These are phyloP conservation scores for Penicillium occitanis DNA, from an alignment of 2,329 filamentous ascomycete species.

Conservation along the genomic window DNA sequence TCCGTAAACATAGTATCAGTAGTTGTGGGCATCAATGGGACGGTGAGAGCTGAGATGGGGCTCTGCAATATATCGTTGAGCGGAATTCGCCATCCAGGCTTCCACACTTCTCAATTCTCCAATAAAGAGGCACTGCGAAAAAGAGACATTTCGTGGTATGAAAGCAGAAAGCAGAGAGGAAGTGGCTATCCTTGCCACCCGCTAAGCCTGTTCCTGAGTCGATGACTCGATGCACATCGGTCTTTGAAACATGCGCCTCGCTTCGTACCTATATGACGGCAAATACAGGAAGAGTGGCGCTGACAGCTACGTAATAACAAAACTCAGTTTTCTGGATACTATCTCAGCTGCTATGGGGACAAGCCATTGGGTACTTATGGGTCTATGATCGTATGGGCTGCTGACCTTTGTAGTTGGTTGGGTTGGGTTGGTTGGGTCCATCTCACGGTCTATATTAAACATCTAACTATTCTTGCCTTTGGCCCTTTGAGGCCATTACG, in stretches of 20 bases:
- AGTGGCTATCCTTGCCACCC: constrained; percentile 8
- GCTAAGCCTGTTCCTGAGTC: constrained; percentile 15
- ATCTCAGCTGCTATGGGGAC: background rate
- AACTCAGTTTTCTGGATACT: background rate
- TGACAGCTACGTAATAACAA: background rate
- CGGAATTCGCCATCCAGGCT: background rate
- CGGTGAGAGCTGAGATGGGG: constrained; percentile 7
- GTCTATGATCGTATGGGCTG: background rate
- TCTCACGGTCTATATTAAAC: background rate
- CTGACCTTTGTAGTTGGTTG: background rate
- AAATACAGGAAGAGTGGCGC: background rate
- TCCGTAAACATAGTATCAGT: background rate
- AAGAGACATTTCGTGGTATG: background rate
- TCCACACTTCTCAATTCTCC: background rate
- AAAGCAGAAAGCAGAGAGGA: background rate
- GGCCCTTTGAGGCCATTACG: background rate
- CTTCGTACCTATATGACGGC: background rate
- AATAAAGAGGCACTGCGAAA: background rate
- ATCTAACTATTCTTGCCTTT: background rate
- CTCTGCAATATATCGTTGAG: background rate
- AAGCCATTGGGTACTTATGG: background rate
- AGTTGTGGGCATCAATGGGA: background rate
- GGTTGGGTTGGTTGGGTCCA: background rate
- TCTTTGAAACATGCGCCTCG: constrained; percentile 1
- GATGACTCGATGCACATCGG: background rate